Percentiles rank a stretch among this genome's conserved stretches.
Conservation (phyloP, 352 stramenopile species). For the Plasmopara halstedii region DNA sequence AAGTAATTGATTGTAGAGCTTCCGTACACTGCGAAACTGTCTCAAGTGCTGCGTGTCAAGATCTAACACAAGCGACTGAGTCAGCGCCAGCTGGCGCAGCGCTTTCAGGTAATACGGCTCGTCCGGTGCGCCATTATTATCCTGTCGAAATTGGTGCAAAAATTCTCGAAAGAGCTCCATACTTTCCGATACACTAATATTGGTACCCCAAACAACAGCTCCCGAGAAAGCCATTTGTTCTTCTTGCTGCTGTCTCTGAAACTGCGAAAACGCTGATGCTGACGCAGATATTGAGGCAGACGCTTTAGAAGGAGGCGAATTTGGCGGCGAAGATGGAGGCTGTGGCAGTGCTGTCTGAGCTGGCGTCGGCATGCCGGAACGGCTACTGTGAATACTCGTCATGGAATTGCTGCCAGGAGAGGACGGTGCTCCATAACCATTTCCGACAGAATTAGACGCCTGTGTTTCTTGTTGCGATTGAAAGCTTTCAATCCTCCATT, state of each 20-base stretch:
- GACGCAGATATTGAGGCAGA: constrained; percentile 35
- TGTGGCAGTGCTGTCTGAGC: constrained; percentile 31
- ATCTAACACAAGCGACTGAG: constrained; percentile 84
- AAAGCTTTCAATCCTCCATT: constrained; percentile 71
- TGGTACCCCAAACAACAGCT: constrained; percentile 91
- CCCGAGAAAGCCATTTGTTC: constrained; percentile 55
- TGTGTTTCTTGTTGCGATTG: constrained; percentile 18
- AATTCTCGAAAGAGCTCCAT: constrained; percentile 89
- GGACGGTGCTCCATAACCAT: constrained; percentile 29
- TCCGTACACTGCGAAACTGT: constrained; percentile 64
- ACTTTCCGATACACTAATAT: constrained; percentile 89
- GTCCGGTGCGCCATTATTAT: constrained; percentile 18
- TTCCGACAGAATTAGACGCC: constrained; percentile 2
- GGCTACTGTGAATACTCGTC: constrained; percentile 23
- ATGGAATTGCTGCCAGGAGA: constrained; percentile 35
- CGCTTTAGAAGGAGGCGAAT: constrained; percentile 47
- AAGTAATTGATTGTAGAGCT: constrained; percentile 96
- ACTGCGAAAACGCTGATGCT: constrained; percentile 20
- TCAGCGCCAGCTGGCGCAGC: constrained; percentile 67
- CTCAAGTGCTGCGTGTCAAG: constrained; percentile 89
- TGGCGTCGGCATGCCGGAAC: constrained; percentile 4
- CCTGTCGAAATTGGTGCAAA: constrained; percentile 71
- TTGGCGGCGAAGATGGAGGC: constrained; percentile 53
- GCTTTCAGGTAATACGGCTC: constrained; percentile 75
- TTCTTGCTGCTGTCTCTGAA: constrained; percentile 29